Evolutionary conservation across 176 grass and related monocot species (phyloP).

Genomic region (Oryza australiensis): DNA sequence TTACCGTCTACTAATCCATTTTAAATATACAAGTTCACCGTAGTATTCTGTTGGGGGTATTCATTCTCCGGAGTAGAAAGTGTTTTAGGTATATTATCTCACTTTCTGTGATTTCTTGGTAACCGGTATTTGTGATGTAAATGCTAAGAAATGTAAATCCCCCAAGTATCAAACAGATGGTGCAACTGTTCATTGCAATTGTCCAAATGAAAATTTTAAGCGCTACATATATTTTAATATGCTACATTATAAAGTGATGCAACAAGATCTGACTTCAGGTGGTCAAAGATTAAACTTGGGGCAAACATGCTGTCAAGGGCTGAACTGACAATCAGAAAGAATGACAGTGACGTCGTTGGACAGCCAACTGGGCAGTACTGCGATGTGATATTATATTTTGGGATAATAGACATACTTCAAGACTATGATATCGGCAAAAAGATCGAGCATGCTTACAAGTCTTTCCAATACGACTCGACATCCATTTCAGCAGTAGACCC

Average conservation of each 20-base stretch:
- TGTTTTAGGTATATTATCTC: neutral
- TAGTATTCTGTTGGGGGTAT: neutral
- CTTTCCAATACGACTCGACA: constrained; percentile 74
- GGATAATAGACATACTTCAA: constrained; percentile 96
- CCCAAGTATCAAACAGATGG: neutral
- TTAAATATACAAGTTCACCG: neutral
- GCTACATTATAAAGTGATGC: neutral
- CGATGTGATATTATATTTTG: constrained; percentile 78
- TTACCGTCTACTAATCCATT: neutral
- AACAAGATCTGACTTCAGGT: constrained; percentile 24
- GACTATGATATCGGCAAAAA: constrained; percentile 91
- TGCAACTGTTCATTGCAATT: neutral
- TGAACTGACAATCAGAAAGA: constrained; percentile 58
- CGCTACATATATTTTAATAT: neutral
- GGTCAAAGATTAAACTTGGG: constrained; percentile 68
- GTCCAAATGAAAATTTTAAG: neutral
- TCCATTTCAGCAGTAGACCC: constrained; percentile 93
- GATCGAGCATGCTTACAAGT: constrained; percentile 84
- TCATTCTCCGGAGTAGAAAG: neutral
- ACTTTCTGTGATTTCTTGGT: neutral
- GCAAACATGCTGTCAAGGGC: constrained; percentile 77
- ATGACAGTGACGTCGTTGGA: constrained; percentile 60
- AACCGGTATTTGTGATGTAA: neutral
- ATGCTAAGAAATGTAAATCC: neutral
- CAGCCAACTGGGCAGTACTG: constrained; percentile 76